Evolutionary conservation across 2,329 filamentous ascomycete genomes (phyloP).

Genomic region (Colletotrichum magnum): DNA sequence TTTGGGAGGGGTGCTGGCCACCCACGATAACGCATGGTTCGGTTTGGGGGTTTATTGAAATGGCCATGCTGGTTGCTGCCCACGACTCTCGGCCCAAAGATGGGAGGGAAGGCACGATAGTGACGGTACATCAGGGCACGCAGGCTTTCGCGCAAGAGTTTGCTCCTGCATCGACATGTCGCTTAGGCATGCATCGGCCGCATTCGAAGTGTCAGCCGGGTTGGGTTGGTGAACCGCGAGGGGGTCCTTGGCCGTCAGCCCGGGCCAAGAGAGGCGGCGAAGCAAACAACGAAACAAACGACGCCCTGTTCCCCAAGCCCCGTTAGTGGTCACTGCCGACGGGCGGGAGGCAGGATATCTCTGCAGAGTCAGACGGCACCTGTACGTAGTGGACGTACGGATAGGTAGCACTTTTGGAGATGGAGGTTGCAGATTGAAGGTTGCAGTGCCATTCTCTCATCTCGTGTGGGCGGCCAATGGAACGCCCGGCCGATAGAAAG

Average conservation of each 20-base stretch:
- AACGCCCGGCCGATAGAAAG: slow-evolving; percentile 8
- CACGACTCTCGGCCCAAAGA: too few relatives aligned
- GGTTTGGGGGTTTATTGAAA: too few relatives aligned
- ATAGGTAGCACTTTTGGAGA: slow-evolving; percentile 1
- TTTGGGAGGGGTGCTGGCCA: not conserved
- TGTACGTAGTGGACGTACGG: not conserved
- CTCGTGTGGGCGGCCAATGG: slow-evolving; percentile 19
- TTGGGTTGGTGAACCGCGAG: too few relatives aligned
- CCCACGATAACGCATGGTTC: too few relatives aligned
- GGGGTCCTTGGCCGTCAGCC: not conserved
- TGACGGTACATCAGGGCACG: too few relatives aligned
- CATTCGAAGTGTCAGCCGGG: too few relatives aligned
- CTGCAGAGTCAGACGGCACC: not conserved
- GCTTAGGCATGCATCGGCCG: too few relatives aligned
- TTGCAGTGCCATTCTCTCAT: slow-evolving; percentile 25
- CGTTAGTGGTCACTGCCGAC: not conserved
- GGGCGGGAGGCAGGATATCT: slow-evolving; percentile 1
- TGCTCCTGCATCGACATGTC: too few relatives aligned
- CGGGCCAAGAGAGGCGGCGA: slow-evolving; percentile 8
- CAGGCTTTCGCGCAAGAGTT: too few relatives aligned
- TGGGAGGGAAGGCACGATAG: too few relatives aligned
- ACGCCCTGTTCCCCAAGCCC: slow-evolving; percentile 18
- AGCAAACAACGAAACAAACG: slow-evolving; percentile 22
- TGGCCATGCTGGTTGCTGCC: too few relatives aligned
- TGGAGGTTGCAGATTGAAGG: slow-evolving; percentile 12